Evolutionary conservation across 768 basidiomycete species (phyloP), one percentile per base, ranked within the genome.

Genomic region (Panus rudis): DNA sequence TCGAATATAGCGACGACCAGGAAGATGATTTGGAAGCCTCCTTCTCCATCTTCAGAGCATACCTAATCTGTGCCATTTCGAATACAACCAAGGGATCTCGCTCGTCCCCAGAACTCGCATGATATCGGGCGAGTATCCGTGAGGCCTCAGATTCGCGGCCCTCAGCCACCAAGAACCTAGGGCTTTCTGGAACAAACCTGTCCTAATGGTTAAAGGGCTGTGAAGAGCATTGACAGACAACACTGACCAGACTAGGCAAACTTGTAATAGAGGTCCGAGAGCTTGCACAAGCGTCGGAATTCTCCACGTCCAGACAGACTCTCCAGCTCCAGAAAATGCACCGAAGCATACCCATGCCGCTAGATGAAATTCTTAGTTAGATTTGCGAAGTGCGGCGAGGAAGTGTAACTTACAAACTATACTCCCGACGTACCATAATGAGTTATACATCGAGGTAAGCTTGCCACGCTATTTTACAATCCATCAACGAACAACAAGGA

Each of bases 401-500:
- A 57, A 35, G 53, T 65, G 64, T 63, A 66, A 73, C 48, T 43
- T 37, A 56, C 78, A 76, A 28, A 79, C 59, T 45, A 84, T 79
- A 47, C 79, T 79, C 8, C 86, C 85, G 26, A 81, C 53, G 58
- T 87, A 87, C 85, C 85, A 88, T 38, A 71, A 73, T 0, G 80
- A 71, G 61, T 88, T 87, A 60, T 80, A 86, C 43, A 80, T 56
- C 8, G 79, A 73, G 13, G 76, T 80, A 17, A 80, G 63, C 59
- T 78, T 76, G 3, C 74, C 79, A 30, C 65, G 62, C 63, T 66
- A 42, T 5, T 34, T 12, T n/a, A 27, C 13, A 30, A 34, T 17
- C 35, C 43, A 68, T 64, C 67, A 69, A 48, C 27, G 31, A 24
- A 16, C 27, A 43, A 23, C 22, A n/a, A 40, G 17, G n/a, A 23